Base-by-base conservation (phyloP, 2,329 filamentous ascomycete species). In the Dothistroma septosporum region DNA sequence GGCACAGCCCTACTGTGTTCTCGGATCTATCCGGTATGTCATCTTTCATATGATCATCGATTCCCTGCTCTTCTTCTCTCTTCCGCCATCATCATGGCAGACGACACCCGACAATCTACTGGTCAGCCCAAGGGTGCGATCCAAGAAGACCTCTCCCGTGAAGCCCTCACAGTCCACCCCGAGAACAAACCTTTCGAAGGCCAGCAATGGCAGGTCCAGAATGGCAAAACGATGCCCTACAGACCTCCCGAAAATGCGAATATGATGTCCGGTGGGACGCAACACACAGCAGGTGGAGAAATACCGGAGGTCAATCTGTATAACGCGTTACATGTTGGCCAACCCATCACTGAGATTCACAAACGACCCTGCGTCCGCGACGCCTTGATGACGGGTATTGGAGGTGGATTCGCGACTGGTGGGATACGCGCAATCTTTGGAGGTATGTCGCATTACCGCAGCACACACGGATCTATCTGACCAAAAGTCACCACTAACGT, bases 311-410 rank as follows among this genome's bases (percentile, higher is more conserved):
- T 71, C 19, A 68, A 67, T 1, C 24, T 75, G 6, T 66, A 73
- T 41, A 86, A 91, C 47, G 89, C 85, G 0, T 79, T 92, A 54
- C 83, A 85, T 63, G 84, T 82, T 53, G 67, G 57, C 86, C 80
- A 87, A 44, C 90, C 93, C 70, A 89, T 92, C 65, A 75, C 85
- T 49, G 84, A 85, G 49, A 80, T 95, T 57, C 87, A 92, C 74
- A 88, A 89, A 75, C 84, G 86, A 60, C 93, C 93, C 0, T 97
- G 94, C 75, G 89, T 91, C 21, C 83, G 92, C 63, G 88, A 96
- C 72, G 88, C 90, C 1, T 80, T 96, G 57, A 78, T 97, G 68
- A 86, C 89, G 1, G 94, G 92, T 24, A 95, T 99, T 69, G 89
- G 85, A 0, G 83, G 85, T 2, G 94, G 91, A 3, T 89, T 91